Percentiles rank a stretch among this genome's conserved stretches.
Conservation (phyloP, 2,329 filamentous ascomycete genomes). For the Claviceps spartinae region DNA sequence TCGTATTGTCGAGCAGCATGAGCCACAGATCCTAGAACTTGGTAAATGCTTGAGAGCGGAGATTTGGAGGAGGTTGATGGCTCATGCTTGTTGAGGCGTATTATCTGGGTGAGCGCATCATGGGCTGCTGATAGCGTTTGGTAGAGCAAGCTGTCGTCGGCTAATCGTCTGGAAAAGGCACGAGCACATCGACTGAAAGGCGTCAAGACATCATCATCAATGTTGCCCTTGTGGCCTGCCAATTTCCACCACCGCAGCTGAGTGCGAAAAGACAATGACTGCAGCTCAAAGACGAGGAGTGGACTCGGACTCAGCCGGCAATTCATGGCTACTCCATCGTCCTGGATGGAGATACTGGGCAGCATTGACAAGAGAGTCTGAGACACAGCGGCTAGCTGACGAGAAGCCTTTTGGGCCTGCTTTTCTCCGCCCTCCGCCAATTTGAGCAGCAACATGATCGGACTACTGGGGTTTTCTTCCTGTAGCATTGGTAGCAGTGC, state of each 20-base stretch:
- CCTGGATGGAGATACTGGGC: slow-evolving; percentile 50
- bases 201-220: slow-evolving; percentile 50
- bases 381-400: slow-evolving; percentile 53
- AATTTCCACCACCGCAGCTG: slow-evolving; percentile 54
- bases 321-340: slow-evolving; percentile 44
- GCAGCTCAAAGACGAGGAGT: slow-evolving; percentile 44
- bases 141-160: slow-evolving; percentile 24
- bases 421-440: slow-evolving; percentile 29
- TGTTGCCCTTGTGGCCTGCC: slow-evolving; percentile 43
- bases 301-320: slow-evolving; percentile 42
- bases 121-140: slow-evolving; percentile 20
- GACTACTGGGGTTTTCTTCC: slow-evolving; percentile 40
- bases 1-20: slow-evolving; percentile 30
- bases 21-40: slow-evolving; percentile 36
- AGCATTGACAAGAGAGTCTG: slow-evolving; percentile 52
- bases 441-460: slow-evolving; percentile 39
- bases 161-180: slow-evolving; percentile 44
- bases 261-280: slow-evolving; percentile 46
- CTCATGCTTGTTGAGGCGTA: slow-evolving; percentile 22
- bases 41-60: slow-evolving; percentile 34
- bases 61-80: slow-evolving; percentile 25
- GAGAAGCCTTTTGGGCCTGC: slow-evolving; percentile 43
- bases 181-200: slow-evolving; percentile 50
- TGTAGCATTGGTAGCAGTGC: slow-evolving; percentile 41
- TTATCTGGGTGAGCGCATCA: slow-evolving; percentile 16